Evolutionary conservation across 208 protist species (phyloP).

Genomic region (Crithidia mellificae): DNA sequence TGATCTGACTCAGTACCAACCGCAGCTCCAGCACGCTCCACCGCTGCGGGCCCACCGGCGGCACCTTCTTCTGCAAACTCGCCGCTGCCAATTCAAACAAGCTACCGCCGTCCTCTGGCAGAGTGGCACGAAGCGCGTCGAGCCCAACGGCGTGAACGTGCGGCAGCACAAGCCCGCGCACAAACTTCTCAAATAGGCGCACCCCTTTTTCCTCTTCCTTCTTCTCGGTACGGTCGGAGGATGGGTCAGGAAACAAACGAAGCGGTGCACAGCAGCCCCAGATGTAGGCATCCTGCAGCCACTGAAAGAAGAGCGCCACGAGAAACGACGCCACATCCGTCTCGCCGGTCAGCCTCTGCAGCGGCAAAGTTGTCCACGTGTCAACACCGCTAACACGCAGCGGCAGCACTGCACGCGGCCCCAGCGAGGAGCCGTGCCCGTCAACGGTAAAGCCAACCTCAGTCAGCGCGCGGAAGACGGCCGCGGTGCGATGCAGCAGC

Average conservation of each 20-base stretch:
- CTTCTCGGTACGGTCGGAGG: neutral
- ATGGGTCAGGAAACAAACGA: constrained; percentile 34
- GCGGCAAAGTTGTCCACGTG: constrained; percentile 49
- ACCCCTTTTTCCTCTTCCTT: constrained; percentile 13
- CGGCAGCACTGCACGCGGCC: constrained; percentile 39
- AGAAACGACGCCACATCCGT: constrained; percentile 48
- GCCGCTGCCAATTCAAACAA: constrained; percentile 34
- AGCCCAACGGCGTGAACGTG: constrained; percentile 35
- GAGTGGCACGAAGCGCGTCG: constrained; percentile 14
- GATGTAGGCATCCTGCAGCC: constrained; percentile 61
- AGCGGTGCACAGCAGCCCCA: constrained; percentile 59
- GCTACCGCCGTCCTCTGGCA: constrained; percentile 45
- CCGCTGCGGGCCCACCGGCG: constrained; percentile 53
- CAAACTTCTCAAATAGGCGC: constrained; percentile 49
- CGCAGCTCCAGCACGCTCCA: constrained; percentile 67
- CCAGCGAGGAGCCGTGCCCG: constrained; percentile 45
- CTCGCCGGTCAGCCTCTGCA: constrained; percentile 32
- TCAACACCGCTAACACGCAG: constrained; percentile 16
- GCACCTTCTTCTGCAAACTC: constrained; percentile 33
- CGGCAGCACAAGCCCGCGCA: constrained; percentile 42
- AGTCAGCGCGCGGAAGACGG: constrained; percentile 59
- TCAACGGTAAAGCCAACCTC: constrained; percentile 48
- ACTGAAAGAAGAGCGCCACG: constrained; percentile 61
- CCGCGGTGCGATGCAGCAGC: constrained; percentile 58
- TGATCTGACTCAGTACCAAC: constrained; percentile 44